Evolutionary conservation across 2,329 filamentous ascomycete species (phyloP), one percentile per base, ranked within the genome.

Genomic region (Didymella pomorum): DNA sequence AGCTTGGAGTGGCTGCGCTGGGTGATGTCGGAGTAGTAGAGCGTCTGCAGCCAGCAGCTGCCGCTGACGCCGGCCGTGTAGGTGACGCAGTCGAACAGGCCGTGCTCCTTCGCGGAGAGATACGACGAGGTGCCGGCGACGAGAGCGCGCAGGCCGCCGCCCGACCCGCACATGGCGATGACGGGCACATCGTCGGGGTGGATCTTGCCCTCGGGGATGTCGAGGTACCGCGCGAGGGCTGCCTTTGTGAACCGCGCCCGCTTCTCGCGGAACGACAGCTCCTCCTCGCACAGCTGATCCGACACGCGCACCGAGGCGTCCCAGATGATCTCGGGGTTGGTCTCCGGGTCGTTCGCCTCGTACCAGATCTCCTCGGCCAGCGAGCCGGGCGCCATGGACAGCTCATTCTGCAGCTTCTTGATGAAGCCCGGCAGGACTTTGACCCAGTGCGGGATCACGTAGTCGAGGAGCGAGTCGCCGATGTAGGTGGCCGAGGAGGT

Each of bases 11-110:
- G 86, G 61, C 86, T 87, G 53, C 88, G 86, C 16, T 84, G 82
- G 0, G 89, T 84, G 56, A 98, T 84, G 0, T 92, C 91, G 0
- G 92, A 94, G 71, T 95, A 88, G 73, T 91, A 97, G 4, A 99
- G 82, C 0, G 91, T 84, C 75, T 98, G 94, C 6, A 98, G 83
- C 95, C 95, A 99, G 76, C 95, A 98, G 63, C 91, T 96, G 0
- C 95, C 95, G 72, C 93, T 97, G 47, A 99, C 95, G 1, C 95
- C 95, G 5, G 94, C 92, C 0, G 93, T 96, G 71, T 99, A 99
- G 1, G 93, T 98, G 11, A 92, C 85, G 73, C 95, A 98, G 77
- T 97, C 93, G 74, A 97, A 96, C 0, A 99, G 81, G 0, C 95
- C 95, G 56, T 91, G 90, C 73, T 97, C 90, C 59, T 92, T 87